Conservation (phyloP, 768 basidiomycete species). For the Lactarius indigo region DNA sequence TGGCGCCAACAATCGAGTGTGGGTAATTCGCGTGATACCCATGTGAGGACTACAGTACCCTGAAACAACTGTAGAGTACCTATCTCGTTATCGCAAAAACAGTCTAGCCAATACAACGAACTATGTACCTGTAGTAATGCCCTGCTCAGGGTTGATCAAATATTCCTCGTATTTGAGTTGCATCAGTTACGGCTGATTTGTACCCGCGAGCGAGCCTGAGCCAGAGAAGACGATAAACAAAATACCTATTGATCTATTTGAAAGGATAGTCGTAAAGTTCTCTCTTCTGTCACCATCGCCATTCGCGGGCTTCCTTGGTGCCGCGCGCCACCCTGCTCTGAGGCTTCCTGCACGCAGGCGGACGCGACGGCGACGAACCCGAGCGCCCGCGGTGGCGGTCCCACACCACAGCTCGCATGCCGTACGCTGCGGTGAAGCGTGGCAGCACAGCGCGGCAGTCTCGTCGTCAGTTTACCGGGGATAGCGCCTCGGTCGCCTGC, state of each 20-base stretch:
- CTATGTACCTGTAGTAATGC: no score
- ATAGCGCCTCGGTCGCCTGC: slow-evolving; percentile 31
- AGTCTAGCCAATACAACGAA: no score
- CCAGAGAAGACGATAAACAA: neutral
- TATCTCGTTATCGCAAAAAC: no score
- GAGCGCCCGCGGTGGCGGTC: slow-evolving; percentile 32
- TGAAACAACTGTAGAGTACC: no score
- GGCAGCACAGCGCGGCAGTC: slow-evolving; percentile 27
- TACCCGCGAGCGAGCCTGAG: neutral
- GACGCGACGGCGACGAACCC: slow-evolving; percentile 53
- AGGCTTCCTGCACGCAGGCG: slow-evolving; percentile 42
- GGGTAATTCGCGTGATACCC: no score
- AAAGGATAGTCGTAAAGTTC: slow-evolving; percentile 24
- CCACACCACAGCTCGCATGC: slow-evolving; percentile 31
- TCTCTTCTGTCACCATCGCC: neutral
- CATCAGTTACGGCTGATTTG: no score
- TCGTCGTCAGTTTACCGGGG: slow-evolving; percentile 33
- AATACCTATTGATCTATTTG: slow-evolving; percentile 5
- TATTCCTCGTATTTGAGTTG: neutral
- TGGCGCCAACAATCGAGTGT: no score
- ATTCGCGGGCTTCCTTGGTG: neutral
- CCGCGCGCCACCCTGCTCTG: slow-evolving; percentile 23
- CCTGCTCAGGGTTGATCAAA: neutral
- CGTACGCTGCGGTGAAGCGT: slow-evolving; percentile 30
- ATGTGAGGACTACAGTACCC: no score